phyloP scores from a whole-genome alignment of 2,329 filamentous ascomycete genomes.

The Botrytis aclada region DNA sequence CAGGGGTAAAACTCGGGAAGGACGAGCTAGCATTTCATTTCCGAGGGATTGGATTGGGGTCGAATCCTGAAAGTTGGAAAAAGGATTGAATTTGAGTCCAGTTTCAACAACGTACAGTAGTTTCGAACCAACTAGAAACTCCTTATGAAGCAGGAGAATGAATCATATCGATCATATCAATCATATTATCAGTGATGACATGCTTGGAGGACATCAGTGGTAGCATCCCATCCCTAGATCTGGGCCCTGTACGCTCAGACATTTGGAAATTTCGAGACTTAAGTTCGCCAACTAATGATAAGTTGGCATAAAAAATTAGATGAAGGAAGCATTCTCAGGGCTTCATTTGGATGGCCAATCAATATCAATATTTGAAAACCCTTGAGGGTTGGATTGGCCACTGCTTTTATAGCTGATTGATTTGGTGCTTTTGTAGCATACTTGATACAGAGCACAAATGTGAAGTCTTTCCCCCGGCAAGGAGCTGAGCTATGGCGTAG shows the following conservation, averaged over 20 bases:
- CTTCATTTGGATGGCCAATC: not conserved
- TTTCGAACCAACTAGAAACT: not conserved
- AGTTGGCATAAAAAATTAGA: not conserved
- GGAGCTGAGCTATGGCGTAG: not conserved
- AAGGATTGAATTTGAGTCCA: not conserved
- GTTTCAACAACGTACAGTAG: not conserved
- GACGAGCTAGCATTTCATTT: slow-evolving; percentile 6
- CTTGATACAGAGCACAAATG: not conserved
- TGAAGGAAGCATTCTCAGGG: not conserved
- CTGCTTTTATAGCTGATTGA: not conserved
- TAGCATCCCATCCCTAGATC: not conserved
- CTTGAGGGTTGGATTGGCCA: not conserved
- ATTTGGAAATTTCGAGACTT: not conserved
- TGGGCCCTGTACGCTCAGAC: not conserved
- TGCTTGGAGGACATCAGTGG: not conserved
- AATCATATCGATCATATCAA: not conserved
- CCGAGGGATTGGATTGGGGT: not conserved
- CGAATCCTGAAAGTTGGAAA: not conserved
- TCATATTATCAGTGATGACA: not conserved
- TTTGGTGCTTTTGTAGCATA: not conserved
- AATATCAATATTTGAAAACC: not conserved
- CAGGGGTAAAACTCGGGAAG: slow-evolving; percentile 7
- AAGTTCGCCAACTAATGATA: not conserved
- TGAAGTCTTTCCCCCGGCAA: not conserved
- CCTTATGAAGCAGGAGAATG: not conserved